Conservation (phyloP, 352 stramenopile species). For the Phytophthora chlamydospora region DNA sequence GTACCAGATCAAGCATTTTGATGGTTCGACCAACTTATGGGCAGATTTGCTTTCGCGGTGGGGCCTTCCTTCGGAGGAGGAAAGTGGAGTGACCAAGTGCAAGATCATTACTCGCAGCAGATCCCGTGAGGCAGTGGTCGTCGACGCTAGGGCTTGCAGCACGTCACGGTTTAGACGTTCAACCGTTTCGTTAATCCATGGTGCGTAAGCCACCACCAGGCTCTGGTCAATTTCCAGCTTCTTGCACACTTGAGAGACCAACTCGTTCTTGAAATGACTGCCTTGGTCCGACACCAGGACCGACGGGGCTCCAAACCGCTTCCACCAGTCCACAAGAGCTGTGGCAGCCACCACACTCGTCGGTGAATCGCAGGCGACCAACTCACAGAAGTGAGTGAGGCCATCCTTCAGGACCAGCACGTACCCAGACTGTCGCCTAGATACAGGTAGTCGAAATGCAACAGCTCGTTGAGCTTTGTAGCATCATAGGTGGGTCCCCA, state of each 20-base stretch:
- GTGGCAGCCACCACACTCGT: background rate
- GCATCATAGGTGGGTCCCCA: background rate
- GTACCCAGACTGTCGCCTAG: background rate
- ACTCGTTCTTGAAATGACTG: conserved; percentile 8
- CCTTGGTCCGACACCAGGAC: background rate
- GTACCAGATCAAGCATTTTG: background rate
- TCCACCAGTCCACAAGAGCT: conserved; percentile 5
- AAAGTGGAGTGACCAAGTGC: background rate
- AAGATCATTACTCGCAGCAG: no score
- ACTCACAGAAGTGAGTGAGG: conserved; percentile 2
- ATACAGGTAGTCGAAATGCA: conserved; percentile 7
- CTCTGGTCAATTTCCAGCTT: background rate
- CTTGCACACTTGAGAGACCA: background rate
- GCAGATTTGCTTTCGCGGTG: background rate
- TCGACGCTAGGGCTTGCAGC: background rate
- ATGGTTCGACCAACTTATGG: background rate
- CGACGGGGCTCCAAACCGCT: background rate
- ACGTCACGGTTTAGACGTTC: conserved; percentile 5
- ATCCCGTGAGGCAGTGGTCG: no score
- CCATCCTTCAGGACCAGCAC: conserved; percentile 10
- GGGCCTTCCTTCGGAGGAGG: background rate
- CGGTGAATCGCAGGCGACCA: conserved; percentile 1
- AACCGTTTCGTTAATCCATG: conserved; percentile 10
- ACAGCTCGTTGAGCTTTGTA: background rate
- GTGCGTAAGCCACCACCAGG: background rate